Conservation (phyloP, 192 early-diverging fungal genomes). For the Podila epigama region DNA sequence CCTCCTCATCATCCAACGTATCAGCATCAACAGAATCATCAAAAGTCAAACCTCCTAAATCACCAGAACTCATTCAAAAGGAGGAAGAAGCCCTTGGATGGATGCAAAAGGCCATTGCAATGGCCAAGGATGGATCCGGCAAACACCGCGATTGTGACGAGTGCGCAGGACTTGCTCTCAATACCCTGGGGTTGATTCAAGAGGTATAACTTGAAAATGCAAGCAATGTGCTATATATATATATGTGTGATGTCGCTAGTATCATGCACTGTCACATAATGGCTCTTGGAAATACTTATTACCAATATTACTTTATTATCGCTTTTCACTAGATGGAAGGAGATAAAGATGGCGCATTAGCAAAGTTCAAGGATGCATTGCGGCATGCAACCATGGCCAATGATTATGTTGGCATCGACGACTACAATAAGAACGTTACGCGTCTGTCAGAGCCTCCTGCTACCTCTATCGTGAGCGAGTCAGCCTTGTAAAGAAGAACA, state of each 20-base stretch:
- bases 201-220: conserved; percentile 42
- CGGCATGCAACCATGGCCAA: conserved; percentile 37
- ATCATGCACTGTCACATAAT: neutral
- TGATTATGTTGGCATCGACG: conserved; percentile 47
- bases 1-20: neutral
- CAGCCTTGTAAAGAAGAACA: no score
- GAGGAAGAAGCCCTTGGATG: conserved; percentile 62
- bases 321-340: conserved; percentile 43
- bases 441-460: conserved; percentile 3
- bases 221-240: no score
- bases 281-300: neutral
- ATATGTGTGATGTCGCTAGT: neutral
- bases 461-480: neutral
- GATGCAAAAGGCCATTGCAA: conserved; percentile 58
- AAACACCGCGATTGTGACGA: conserved; percentile 58
- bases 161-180: conserved; percentile 60
- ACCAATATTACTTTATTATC: neutral
- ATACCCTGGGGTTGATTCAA: conserved; percentile 57
- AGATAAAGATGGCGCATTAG: conserved; percentile 45
- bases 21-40: neutral
- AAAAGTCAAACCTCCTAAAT: neutral
- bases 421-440: conserved; percentile 20
- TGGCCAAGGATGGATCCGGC: conserved; percentile 46
- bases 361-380: conserved; percentile 51
- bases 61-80: conserved; percentile 31